These are phyloP conservation scores for Rhinocladiella mackenziei DNA, from an alignment of 2,329 filamentous ascomycete genomes.

Conservation along the genomic window DNA sequence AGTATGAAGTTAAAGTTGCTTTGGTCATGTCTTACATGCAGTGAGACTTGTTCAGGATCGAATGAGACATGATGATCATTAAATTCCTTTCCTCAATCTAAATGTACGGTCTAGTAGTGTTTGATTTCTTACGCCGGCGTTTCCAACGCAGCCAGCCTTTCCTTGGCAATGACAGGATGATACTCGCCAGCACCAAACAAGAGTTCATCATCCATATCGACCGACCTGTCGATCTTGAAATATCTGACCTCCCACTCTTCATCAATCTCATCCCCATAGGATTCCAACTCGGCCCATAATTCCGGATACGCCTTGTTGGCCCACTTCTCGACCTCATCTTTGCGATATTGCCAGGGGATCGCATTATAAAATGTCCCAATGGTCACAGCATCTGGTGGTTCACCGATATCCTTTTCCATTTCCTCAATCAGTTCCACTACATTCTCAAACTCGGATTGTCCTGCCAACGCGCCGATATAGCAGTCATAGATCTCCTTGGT, in stretches of 20 bases:
- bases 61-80: too few relatives aligned
- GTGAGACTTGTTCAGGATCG: too few relatives aligned
- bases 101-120: too few relatives aligned
- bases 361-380: conserved; percentile 74
- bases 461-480: conserved; percentile 72
- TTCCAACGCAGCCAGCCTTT: conserved; percentile 17
- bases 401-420: conserved; percentile 63
- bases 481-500: conserved; percentile 68
- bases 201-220: conserved; percentile 27
- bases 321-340: conserved; percentile 70
- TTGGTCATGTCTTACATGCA: too few relatives aligned
- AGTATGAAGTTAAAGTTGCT: too few relatives aligned
- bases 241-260: conserved; percentile 31
- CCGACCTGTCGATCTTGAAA: conserved; percentile 28
- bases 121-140: too few relatives aligned
- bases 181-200: conserved; percentile 26
- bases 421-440: conserved; percentile 62
- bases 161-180: conserved; percentile 23
- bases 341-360: conserved; percentile 60
- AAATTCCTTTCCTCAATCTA: too few relatives aligned
- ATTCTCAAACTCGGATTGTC: conserved; percentile 66
- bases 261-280: conserved; percentile 28
- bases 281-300: conserved; percentile 63
- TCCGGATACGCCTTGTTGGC: conserved; percentile 63
- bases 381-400: conserved; percentile 63